phyloP scores from a whole-genome alignment of 495 filamentous ascomycete genomes.

The Neurospora terricola region DNA sequence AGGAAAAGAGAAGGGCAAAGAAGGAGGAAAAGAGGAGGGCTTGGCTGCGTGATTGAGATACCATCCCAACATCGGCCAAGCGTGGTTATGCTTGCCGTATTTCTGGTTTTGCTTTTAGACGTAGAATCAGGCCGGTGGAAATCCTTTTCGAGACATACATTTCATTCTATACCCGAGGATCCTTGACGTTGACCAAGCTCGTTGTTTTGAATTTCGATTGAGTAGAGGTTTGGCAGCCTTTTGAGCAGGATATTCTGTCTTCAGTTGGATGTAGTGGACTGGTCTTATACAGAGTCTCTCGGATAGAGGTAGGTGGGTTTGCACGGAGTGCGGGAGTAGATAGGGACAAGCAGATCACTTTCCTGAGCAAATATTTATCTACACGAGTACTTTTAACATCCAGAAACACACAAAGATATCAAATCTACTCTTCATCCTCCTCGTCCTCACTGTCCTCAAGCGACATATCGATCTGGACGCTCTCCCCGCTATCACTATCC shows the following conservation, averaged over 20 bases:
- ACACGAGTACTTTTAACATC: not conserved
- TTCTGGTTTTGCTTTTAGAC: not conserved
- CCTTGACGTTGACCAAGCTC: not conserved
- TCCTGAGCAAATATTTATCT: not conserved
- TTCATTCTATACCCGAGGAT: not conserved
- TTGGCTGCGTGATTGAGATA: conserved; percentile 69
- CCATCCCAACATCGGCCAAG: not conserved
- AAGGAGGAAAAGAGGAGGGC: conserved; percentile 93
- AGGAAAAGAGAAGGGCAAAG: conserved; percentile 58
- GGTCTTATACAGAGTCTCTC: not conserved
- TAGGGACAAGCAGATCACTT: not conserved
- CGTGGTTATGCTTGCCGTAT: not conserved
- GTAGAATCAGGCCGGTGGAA: not conserved
- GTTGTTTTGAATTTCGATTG: not conserved
- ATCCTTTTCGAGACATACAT: not conserved
- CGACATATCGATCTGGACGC: conserved; percentile 21
- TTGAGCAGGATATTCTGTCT: not conserved
- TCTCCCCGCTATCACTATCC: conserved; percentile 16
- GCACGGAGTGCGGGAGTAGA: not conserved
- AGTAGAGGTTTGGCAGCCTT: not conserved
- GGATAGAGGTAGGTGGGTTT: not conserved
- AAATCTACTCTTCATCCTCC: conserved; percentile 12
- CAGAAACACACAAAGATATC: not conserved
- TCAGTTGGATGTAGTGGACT: not conserved
- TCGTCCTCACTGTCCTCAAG: conserved; percentile 17